Evolutionary conservation across 169 alveolate genomes (phyloP).

Genomic region (Cryptosporidium ubiquitum): DNA sequence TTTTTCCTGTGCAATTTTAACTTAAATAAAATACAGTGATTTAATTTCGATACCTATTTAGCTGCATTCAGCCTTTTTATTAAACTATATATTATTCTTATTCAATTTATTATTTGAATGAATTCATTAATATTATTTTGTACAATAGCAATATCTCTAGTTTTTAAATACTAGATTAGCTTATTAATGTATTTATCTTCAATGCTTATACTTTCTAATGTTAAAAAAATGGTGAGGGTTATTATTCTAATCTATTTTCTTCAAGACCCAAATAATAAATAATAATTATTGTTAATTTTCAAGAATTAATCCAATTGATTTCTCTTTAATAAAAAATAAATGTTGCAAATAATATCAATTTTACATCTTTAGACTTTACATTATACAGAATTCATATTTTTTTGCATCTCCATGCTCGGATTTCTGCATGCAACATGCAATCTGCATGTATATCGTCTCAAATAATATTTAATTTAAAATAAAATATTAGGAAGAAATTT

Average conservation of each 20-base stretch:
- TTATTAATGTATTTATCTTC: background rate
- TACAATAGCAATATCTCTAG: too few relatives aligned
- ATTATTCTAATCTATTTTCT: background rate
- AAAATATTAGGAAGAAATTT: too few relatives aligned
- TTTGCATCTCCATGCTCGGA: conserved; percentile 9
- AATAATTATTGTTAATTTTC: background rate
- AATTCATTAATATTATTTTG: too few relatives aligned
- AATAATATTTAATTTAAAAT: too few relatives aligned
- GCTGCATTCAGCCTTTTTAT: background rate
- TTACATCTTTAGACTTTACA: conserved; percentile 61
- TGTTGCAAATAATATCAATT: conserved; percentile 10
- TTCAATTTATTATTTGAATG: too few relatives aligned
- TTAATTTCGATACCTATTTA: background rate
- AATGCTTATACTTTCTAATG: background rate
- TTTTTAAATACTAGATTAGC: background rate
- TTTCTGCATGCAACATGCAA: conserved; percentile 15
- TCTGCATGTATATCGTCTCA: background rate
- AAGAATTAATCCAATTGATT: background rate
- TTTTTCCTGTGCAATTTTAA: background rate
- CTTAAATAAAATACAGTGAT: background rate
- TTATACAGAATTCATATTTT: conserved; percentile 20
- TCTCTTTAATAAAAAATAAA: background rate
- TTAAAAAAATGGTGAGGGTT: background rate
- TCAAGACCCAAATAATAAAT: background rate
- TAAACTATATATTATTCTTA: background rate